A percentile compares a stretch with the other conserved stretches of the same genome.
phyloP scores from a whole-genome alignment of 257 asterid species.

The Jacaranda mimosifolia region DNA sequence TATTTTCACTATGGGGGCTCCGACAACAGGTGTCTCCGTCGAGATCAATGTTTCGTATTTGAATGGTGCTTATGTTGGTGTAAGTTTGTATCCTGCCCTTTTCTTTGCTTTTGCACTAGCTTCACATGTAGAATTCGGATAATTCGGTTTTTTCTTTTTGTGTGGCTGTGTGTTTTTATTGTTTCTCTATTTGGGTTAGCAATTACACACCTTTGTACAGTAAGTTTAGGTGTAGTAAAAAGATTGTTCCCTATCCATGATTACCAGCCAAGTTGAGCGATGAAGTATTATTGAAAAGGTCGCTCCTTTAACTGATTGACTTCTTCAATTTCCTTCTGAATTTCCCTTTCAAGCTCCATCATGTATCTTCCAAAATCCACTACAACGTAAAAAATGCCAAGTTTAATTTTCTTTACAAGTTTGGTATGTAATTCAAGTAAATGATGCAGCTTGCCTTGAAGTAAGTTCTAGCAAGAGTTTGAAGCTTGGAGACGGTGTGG shows the following conservation, averaged over 20 bases:
- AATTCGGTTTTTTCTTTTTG: background rate
- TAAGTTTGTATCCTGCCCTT: slow-evolving; percentile 36
- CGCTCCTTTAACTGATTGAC: background rate
- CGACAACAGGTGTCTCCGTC: slow-evolving; percentile 70
- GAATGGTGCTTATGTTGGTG: slow-evolving; percentile 70
- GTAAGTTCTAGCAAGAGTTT: too few relatives aligned
- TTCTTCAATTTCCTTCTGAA: background rate
- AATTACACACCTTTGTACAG: background rate
- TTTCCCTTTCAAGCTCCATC: too few relatives aligned
- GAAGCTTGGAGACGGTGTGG: too few relatives aligned
- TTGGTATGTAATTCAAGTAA: too few relatives aligned
- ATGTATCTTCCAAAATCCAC: too few relatives aligned
- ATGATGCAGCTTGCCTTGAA: too few relatives aligned
- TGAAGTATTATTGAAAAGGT: background rate
- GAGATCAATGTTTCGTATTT: slow-evolving; percentile 78
- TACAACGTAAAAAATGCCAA: too few relatives aligned
- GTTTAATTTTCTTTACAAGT: background rate
- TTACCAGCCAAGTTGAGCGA: background rate
- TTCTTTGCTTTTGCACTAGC: background rate
- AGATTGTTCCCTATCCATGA: too few relatives aligned
- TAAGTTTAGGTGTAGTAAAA: background rate
- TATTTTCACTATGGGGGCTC: slow-evolving; percentile 61
- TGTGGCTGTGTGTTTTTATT: too few relatives aligned
- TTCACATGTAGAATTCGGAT: background rate
- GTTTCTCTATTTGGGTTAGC: background rate